These are phyloP conservation scores for Aspergillus tanneri DNA, from an alignment of 2,329 filamentous ascomycete species.

Conservation along the genomic window DNA sequence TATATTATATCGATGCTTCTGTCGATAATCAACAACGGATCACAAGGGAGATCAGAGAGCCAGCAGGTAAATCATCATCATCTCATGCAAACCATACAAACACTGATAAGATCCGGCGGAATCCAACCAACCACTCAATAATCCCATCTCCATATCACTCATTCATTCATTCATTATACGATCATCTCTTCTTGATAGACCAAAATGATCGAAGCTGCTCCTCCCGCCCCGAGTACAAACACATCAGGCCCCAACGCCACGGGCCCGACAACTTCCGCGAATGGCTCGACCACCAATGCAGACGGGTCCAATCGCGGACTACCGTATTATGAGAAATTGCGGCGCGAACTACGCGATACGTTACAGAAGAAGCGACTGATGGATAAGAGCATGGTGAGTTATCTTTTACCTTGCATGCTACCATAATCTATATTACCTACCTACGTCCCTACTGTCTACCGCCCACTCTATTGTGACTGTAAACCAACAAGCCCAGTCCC, in stretches of 20 bases:
- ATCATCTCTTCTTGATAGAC: neutral
- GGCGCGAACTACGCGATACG: conserved; percentile 65
- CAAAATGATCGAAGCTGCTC: conserved; percentile 44
- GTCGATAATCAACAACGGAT: neutral
- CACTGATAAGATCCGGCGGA: conserved; percentile 24
- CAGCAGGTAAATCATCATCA: too few species aligned
- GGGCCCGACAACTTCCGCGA: conserved; percentile 15
- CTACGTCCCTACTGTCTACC: neutral
- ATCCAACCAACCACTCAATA: conserved; percentile 10
- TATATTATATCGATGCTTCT: too few species aligned
- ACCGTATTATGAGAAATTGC: conserved; percentile 72
- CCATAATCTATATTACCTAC: neutral
- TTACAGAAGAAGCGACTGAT: conserved; percentile 64
- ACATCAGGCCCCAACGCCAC: conserved; percentile 20
- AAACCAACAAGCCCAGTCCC: too few species aligned
- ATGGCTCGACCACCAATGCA: conserved; percentile 13
- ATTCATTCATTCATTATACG: too few species aligned
- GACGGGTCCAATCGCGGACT: conserved; percentile 42
- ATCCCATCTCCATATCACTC: neutral
- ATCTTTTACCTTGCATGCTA: too few species aligned
- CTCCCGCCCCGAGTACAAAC: conserved; percentile 29
- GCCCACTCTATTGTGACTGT: too few species aligned
- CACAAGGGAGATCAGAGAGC: neutral
- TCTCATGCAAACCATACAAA: conserved; percentile 40
- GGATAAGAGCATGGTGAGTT: conserved; percentile 59